Conservation (phyloP, 1,139 yeast species). For the Blastobotrys indianensis region DNA sequence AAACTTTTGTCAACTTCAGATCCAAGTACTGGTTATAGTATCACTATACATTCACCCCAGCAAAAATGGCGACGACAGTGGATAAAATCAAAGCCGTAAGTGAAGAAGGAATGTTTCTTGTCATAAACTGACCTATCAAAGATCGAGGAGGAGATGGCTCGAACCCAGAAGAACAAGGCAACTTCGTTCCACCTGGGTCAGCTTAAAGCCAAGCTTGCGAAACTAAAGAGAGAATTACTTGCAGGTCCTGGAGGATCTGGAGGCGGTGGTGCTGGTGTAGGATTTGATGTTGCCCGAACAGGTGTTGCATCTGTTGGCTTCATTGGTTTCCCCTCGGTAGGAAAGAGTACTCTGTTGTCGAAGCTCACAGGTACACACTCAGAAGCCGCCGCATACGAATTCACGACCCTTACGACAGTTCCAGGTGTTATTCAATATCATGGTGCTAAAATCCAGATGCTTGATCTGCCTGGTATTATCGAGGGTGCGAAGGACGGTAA, state of each 20-base stretch:
- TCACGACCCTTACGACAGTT: conserved; percentile 94
- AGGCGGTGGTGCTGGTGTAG: conserved; percentile 82
- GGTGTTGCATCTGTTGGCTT: conserved; percentile 97
- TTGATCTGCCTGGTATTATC: conserved; percentile 96
- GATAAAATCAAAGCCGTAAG: conserved; percentile 45
- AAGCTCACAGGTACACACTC: conserved; percentile 93
- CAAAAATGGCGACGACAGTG: conserved; percentile 66
- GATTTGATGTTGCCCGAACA: conserved; percentile 96
- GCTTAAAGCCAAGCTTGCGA: conserved; percentile 92
- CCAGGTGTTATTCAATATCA: conserved; percentile 94
- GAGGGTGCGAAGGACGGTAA: conserved; percentile 99
- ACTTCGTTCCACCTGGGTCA: conserved; percentile 96
- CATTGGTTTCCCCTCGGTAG: conserved; percentile 98
- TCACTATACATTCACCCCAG: too few species aligned
- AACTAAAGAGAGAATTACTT: conserved; percentile 82
- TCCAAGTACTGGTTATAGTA: not conserved
- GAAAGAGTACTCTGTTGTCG: conserved; percentile 74
- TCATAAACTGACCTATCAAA: conserved; percentile 23
- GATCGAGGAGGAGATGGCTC: conserved; percentile 93
- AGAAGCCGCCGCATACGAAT: conserved; percentile 95
- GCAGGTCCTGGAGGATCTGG: conserved; percentile 76
- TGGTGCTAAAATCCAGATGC: conserved; percentile 96
- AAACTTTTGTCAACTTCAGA: not conserved
- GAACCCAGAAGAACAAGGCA: conserved; percentile 92
- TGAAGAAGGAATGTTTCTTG: not conserved